Percentiles rank a stretch among this genome's conserved stretches.
phyloP scores from a whole-genome alignment of 768 basidiomycete genomes.

The Clitopilus passeckerianus region DNA sequence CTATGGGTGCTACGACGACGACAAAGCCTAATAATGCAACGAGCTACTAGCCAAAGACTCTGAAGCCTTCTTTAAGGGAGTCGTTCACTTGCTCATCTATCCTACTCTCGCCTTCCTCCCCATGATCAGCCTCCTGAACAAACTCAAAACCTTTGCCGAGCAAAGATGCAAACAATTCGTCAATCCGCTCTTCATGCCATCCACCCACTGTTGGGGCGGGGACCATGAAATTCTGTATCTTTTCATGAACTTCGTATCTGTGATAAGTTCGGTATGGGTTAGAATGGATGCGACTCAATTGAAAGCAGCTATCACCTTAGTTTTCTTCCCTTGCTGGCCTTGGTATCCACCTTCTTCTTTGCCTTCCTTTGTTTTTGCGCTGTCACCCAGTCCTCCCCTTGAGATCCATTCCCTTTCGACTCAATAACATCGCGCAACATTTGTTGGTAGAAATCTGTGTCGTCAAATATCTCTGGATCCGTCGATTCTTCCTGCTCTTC shows the following conservation, averaged over 20 bases:
- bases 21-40: not conserved
- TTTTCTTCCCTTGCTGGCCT: conserved; percentile 93
- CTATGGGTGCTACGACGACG: not conserved
- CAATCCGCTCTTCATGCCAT: conserved; percentile 97
- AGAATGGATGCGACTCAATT: too few species aligned
- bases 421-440: conserved; percentile 91
- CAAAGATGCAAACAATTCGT: conserved; percentile 88
- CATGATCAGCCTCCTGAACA: conserved; percentile 19
- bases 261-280: too few species aligned
- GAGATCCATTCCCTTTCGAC: conserved; percentile 39
- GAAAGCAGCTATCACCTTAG: conserved; percentile 53
- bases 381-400: conserved; percentile 57
- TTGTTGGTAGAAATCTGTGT: conserved; percentile 92
- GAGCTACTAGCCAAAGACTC: conserved; percentile 46
- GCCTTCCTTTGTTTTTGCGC: conserved; percentile 65
- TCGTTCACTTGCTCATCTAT: conserved; percentile 25
- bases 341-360: conserved; percentile 90
- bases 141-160: conserved; percentile 70
- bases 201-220: conserved; percentile 63
- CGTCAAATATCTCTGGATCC: conserved; percentile 66
- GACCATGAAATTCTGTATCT: conserved; percentile 95
- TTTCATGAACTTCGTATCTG: conserved; percentile 93
- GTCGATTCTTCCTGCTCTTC: conserved; percentile 26
- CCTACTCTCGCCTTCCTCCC: conserved; percentile 17
- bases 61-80: conserved; percentile 42